Conservation (phyloP, 805 yeast species). For the Schwanniomyces sp. region DNA sequence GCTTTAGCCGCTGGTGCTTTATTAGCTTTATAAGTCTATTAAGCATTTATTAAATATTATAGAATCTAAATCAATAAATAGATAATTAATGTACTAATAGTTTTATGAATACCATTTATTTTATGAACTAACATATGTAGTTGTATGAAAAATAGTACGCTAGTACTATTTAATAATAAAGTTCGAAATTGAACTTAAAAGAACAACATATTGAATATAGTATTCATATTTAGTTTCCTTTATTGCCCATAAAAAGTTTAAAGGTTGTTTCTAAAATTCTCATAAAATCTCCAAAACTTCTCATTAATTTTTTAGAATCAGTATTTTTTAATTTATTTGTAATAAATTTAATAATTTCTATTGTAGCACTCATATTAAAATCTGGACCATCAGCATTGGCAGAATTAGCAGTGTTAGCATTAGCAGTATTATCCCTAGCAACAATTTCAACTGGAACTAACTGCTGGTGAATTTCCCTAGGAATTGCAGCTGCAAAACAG, state of each 20-base stretch:
- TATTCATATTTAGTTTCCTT: not conserved
- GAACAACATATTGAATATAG: not conserved
- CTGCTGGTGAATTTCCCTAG: not conserved
- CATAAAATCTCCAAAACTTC: not conserved
- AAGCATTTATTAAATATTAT: not conserved
- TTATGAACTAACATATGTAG: not conserved
- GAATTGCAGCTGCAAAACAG: not conserved
- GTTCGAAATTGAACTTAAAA: no score
- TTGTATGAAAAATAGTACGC: not conserved
- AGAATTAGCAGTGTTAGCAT: not conserved
- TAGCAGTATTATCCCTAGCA: not conserved
- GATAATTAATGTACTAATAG: not conserved
- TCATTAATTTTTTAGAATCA: not conserved
- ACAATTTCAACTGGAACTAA: not conserved
- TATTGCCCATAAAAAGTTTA: not conserved
- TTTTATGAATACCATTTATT: not conserved
- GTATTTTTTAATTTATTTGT: not conserved
- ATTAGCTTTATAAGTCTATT: constrained; percentile 54
- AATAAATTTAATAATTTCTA: not conserved
- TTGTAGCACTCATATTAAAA: not conserved
- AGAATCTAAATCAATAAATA: not conserved
- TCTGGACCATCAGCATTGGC: not conserved
- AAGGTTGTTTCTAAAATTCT: not conserved
- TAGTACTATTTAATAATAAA: no score
- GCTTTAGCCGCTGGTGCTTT: constrained; percentile 50